A percentile compares a stretch with the other conserved stretches of the same genome.
Evolutionary conservation across 495 filamentous ascomycete species (phyloP).

Genomic region (Cercophora newfieldiana): DNA sequence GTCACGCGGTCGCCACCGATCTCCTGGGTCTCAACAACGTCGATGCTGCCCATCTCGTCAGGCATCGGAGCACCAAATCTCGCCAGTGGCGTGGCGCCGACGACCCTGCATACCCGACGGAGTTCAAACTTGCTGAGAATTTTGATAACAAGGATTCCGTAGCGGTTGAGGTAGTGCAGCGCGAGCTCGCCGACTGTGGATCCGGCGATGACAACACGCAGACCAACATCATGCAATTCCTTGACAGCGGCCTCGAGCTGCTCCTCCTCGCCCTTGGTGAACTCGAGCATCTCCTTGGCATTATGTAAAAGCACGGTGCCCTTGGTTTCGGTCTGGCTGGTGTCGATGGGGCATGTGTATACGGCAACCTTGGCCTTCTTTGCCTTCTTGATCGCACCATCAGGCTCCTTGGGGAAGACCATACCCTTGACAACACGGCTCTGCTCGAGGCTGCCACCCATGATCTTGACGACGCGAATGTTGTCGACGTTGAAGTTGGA

Average conservation of each 20-base stretch:
- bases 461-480: constrained; percentile 98
- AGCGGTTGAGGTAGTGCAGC: constrained; percentile 96
- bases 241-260: constrained; percentile 91
- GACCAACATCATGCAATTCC: constrained; percentile 89
- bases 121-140: constrained; percentile 98
- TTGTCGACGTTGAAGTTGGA: constrained; percentile 99
- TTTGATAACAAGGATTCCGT: constrained; percentile 93
- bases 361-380: constrained; percentile 93
- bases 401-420: constrained; percentile 93
- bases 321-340: constrained; percentile 96
- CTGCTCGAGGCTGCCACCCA: constrained; percentile 94
- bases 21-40: constrained; percentile 95
- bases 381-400: constrained; percentile 86
- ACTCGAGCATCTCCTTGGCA: constrained; percentile 97
- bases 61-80: constrained; percentile 98
- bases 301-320: constrained; percentile 99
- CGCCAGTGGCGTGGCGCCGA: constrained; percentile 92
- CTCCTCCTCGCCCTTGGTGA: constrained; percentile 92
- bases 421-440: constrained; percentile 95
- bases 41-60: constrained; percentile 95
- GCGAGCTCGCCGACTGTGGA: constrained; percentile 92
- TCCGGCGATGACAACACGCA: constrained; percentile 89
- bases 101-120: constrained; percentile 88
- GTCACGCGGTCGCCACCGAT: constrained; percentile 99
- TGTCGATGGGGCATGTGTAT: constrained; percentile 95